Base-by-base conservation (phyloP, 257 asterid genomes). In the Haberlea rhodopensis region DNA sequence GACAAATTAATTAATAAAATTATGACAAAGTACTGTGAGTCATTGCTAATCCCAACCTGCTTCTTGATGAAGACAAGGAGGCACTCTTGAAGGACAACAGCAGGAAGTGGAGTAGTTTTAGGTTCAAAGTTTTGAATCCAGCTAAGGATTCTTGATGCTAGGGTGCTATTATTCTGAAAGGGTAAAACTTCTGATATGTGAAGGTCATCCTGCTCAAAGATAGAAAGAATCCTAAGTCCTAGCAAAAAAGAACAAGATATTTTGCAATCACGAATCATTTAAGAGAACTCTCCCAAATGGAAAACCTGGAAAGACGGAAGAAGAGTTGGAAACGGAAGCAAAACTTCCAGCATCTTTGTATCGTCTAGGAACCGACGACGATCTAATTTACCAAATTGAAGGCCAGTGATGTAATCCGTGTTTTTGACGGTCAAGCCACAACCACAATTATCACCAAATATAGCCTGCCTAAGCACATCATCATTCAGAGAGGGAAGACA, bases 251-350 rank as follows among this genome's bases (percentile, higher is more conserved):
- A 45, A n/a, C 20, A 66, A 2, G 31, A 75, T 24, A 29, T 31
- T 66, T 62, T 51, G 60, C 49, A 69, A 66, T 70, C 62, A 60
- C 72, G 29, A 23, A 34, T 56, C 58, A 61, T 24, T 28, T 62
- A 54, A 29, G 75, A 18, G 43, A 65, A 72, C 21, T 48, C 48
- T n/a, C 54, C 46, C 34, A 5, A 62, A 65, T 48, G 63, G 8
- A 11, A 46, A 59, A 88, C 98, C 98, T 77, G 76, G 68, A 87
- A 85, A 73, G 78, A 71, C 59, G 97, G 99, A 82, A 94, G 99
- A 77, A 94, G 80, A 32, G 99, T 87, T 49, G 96, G 96, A 79
- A 80, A 94, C 25, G 99, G 99, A 76, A 87, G 79, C 80, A 94
- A 62, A 60, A 22, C 82, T 74, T 86, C 94, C 46, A 90, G 87